A percentile compares a stretch with the other conserved stretches of the same genome.
Evolutionary conservation across 192 early-diverging fungal species (phyloP).

Genomic region (Podila epigama): DNA sequence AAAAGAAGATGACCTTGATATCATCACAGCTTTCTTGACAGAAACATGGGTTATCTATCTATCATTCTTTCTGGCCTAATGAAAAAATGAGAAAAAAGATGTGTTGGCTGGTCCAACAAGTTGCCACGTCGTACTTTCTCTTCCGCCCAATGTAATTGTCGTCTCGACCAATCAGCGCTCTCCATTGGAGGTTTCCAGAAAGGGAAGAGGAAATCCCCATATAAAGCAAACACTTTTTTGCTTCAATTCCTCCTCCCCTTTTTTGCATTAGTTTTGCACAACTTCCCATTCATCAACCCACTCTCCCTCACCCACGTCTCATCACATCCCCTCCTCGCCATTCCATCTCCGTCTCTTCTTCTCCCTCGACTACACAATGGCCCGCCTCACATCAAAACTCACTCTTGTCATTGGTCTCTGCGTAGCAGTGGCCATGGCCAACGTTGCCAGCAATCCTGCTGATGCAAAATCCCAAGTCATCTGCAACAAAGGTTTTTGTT

Average conservation of each 20-base stretch:
- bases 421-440: slow-evolving; percentile 30
- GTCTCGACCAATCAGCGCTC: not conserved
- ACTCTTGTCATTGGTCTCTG: slow-evolving; percentile 41
- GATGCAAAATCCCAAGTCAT: slow-evolving; percentile 19
- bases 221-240: not conserved
- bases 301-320: not conserved
- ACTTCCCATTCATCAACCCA: not conserved
- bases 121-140: slow-evolving; percentile 18
- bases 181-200: not conserved
- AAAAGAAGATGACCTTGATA: too few relatives aligned
- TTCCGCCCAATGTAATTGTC: not conserved
- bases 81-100: not conserved
- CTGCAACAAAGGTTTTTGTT: slow-evolving; percentile 58
- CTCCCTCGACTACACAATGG: slow-evolving; percentile 1
- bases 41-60: too few relatives aligned
- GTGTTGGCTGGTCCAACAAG: slow-evolving; percentile 12
- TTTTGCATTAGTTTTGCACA: not conserved
- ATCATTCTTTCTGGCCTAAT: not conserved
- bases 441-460: slow-evolving; percentile 10
- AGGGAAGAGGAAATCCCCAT: not conserved
- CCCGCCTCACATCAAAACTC: slow-evolving; percentile 31
- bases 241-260: not conserved
- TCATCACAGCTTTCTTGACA: too few relatives aligned
- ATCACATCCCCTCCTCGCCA: not conserved
- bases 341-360: not conserved